Evolutionary conservation across 139 green algal species (phyloP), one percentile per base, ranked within the genome.

Genomic region (Chlorella sp.): DNA sequence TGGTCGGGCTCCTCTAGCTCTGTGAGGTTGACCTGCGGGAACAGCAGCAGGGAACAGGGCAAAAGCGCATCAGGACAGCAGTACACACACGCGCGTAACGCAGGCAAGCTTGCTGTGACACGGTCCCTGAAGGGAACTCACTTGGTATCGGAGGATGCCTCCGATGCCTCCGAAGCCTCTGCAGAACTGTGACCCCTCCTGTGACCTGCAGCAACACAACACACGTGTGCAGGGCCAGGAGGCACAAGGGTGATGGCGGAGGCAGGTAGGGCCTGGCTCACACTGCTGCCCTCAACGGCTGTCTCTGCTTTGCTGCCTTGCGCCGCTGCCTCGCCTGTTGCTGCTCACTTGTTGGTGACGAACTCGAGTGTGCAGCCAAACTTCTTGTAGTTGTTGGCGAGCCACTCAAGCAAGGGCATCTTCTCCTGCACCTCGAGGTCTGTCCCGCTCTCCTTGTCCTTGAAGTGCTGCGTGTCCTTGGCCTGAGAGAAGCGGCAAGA

Each of bases 361-460:
- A 99, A 98, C 83, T 99, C 95, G 3, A 98, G 82, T 70, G 74
- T 71, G 85, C 95, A 99, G 2, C 95, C 95, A 84, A 99, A 99
- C 78, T 96, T 95, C 77, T 97, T 98, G 91, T 99, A 99, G 79
- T 93, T 92, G 72, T 97, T 90, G 27, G 95, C 95, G 26, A 99
- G 84, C 95, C 95, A 99, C 83, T 99, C 95, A 17, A 99, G 78
- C 76, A 99, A 74, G 30, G 92, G 81, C 74, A 89, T 82, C 78
- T 95, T 96, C 66, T 98, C 93, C 32, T 91, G 79, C 23, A 97
- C 88, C 80, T 99, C 95, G 70, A 99, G 84, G 71, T 97, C 89
- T 17, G 73, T 77, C 0, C 88, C 86, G 2, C 75, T 89, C 67
- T 93, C 94, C 67, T 91, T 88, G 82, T 99, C 95, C 77, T 92